Evolutionary conservation across 768 basidiomycete species (phyloP).

Genomic region (Leccinum pellstonianum): DNA sequence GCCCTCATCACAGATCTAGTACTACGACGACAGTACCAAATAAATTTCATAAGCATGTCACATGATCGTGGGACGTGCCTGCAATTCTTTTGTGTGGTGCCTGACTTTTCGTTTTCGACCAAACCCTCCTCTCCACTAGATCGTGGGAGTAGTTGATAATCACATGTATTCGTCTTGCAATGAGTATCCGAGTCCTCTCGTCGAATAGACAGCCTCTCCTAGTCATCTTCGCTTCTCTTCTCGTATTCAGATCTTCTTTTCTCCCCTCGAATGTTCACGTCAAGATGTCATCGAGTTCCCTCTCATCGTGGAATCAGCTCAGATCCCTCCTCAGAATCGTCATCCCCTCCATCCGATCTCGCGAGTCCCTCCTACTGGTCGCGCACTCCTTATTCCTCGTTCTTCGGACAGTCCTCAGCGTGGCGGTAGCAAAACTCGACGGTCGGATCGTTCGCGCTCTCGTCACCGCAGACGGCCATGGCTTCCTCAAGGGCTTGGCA

Average conservation of each 20-base stretch:
- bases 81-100: too few relatives aligned
- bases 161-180: constrained; percentile 14
- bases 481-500: constrained; percentile 77
- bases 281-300: constrained; percentile 55
- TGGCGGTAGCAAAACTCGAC: constrained; percentile 85
- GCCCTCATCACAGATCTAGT: too few relatives aligned
- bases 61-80: too few relatives aligned
- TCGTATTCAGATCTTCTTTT: constrained; percentile 53
- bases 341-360: constrained; percentile 59
- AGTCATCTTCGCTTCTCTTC: constrained; percentile 43
- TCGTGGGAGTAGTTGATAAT: not conserved
- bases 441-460: constrained; percentile 87
- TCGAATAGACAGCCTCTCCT: constrained; percentile 33
- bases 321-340: constrained; percentile 69
- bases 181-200: not conserved
- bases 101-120: too few relatives aligned
- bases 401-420: constrained; percentile 80
- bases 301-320: constrained; percentile 69
- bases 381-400: constrained; percentile 86
- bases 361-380: constrained; percentile 71
- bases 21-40: too few relatives aligned
- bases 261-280: constrained; percentile 41
- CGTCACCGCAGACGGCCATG: constrained; percentile 81
- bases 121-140: too few relatives aligned
- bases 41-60: too few relatives aligned